A percentile compares a stretch with the other conserved stretches of the same genome.
Conservation (phyloP, 2,329 filamentous ascomycete genomes). For the Colletotrichum tofieldiae region DNA sequence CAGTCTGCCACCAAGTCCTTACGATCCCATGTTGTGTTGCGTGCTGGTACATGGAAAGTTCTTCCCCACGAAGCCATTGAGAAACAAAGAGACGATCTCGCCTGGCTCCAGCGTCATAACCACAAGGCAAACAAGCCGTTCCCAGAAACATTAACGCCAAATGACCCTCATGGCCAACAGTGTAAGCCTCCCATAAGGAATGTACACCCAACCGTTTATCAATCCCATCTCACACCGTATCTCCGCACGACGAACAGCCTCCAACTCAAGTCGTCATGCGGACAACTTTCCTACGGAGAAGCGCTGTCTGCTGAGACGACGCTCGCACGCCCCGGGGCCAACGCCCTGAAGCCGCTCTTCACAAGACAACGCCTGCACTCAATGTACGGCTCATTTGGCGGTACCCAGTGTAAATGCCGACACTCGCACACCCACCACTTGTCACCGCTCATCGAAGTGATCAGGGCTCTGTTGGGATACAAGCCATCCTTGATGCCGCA, state of each 20-base stretch:
- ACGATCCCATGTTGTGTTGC: too few species aligned
- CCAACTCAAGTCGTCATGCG: neutral
- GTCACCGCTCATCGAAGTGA: constrained; percentile 56
- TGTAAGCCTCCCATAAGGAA: neutral
- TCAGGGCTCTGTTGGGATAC: constrained; percentile 55
- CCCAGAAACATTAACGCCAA: neutral
- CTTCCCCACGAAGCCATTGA: neutral
- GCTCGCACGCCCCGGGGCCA: too few species aligned
- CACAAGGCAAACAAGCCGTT: neutral
- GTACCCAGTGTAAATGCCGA: constrained; percentile 41
- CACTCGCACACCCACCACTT: constrained; percentile 60
- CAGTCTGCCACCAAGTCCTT: neutral
- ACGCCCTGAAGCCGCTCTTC: neutral
- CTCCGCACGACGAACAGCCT: neutral
- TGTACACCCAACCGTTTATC: neutral
- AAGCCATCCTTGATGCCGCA: constrained; percentile 58
- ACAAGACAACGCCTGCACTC: constrained; percentile 2
- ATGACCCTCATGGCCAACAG: neutral
- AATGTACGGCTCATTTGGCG: constrained; percentile 1
- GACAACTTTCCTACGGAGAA: neutral
- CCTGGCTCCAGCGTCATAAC: neutral
- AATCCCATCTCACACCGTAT: neutral
- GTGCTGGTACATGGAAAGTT: neutral
- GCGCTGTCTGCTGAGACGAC: neutral
- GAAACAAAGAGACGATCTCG: neutral